Base-by-base conservation (phyloP, 1,284 basidiomycete species). In the Ceratobasidium papillatum region DNA sequence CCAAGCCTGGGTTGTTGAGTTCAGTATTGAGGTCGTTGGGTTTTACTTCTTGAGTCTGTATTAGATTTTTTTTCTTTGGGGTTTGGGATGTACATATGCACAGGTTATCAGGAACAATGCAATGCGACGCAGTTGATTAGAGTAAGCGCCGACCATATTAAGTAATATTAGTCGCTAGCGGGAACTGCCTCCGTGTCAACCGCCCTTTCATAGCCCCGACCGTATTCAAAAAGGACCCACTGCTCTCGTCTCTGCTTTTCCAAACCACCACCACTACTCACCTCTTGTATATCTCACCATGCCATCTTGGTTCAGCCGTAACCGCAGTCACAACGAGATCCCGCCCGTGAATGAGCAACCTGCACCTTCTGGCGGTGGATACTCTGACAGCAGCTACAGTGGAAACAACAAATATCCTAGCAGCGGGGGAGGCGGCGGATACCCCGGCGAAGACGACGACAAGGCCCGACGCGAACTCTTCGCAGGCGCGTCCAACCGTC, bases 261-360 rank as follows among this genome's bases (percentile, higher is more conserved):
- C n/a, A 22, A n/a, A 45, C 49, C n/a, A 62, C 43, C 8, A 64
- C 62, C 63, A 66, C 47, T n/a, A n/a, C 38, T 43, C 49, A 27
- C 36, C 30, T 59, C 9, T 36, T 30, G n/a, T n/a, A n/a, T n/a
- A n/a, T n/a, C 14, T 3, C 36, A 8, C 43, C 19, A 61, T 74
- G 71, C 61, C 71, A 11, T 45, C 51, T 56, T 63, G 58, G 71
- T 74, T 61, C 71, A 54, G 56, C 34, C 54, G 58, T 43, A 61
- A 58, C 51, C 43, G 71, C 52, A 65, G 51, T 38, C 62, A 51
- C 45, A 56, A 56, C 47, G 77, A 87, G 12, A 95, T 96, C 75
- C 94, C 94, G 47, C 92, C 91, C 25, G 85, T 90, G 45, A 79
- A 82, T 43, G 81, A 81, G 64, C 75, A 78, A 66, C 66, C 78